Evolutionary conservation across 1,139 yeast genomes (phyloP).

Genomic region (Pichia sp.): DNA sequence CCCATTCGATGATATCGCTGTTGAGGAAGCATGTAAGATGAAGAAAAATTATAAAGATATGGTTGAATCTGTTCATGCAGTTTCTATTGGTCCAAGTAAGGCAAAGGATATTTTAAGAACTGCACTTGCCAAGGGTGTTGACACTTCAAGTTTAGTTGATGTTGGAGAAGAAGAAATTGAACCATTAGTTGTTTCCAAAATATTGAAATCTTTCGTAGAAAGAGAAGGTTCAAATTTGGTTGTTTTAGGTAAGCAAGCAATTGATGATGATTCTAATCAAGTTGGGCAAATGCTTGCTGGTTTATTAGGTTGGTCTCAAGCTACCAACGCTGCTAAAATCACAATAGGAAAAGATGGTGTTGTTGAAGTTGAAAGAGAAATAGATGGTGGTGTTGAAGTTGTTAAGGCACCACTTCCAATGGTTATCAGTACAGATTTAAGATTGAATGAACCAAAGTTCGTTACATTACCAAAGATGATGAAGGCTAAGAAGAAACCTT

Average conservation of each 20-base stretch:
- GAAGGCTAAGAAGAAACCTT: conserved; percentile 97
- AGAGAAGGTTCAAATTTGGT: conserved; percentile 68
- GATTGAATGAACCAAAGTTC: conserved; percentile 90
- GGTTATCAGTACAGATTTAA: conserved; percentile 84
- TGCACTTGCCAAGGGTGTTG: conserved; percentile 93
- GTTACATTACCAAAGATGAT: conserved; percentile 90
- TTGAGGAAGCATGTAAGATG: conserved; percentile 83
- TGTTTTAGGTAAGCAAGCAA: conserved; percentile 90
- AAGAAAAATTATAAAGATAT: conserved; percentile 61
- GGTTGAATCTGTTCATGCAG: conserved; percentile 84
- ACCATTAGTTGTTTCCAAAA: conserved; percentile 87
- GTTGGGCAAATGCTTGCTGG: conserved; percentile 99
- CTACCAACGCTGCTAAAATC: conserved; percentile 91
- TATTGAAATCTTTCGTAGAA: conserved; percentile 68
- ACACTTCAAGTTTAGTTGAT: conserved; percentile 75
- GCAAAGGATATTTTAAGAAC: conserved; percentile 83
- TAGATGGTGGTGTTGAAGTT: conserved; percentile 91
- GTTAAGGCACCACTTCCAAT: conserved; percentile 73
- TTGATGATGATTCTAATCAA: conserved; percentile 90
- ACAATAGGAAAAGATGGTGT: conserved; percentile 47
- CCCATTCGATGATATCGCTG: conserved; percentile 96
- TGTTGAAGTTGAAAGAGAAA: conserved; percentile 79
- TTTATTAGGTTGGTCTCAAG: conserved; percentile 93
- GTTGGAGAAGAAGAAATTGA: conserved; percentile 65
- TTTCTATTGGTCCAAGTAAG: conserved; percentile 83